These are phyloP conservation scores for Nemania diffusa DNA, from an alignment of 2,329 filamentous ascomycete genomes.

Conservation along the genomic window DNA sequence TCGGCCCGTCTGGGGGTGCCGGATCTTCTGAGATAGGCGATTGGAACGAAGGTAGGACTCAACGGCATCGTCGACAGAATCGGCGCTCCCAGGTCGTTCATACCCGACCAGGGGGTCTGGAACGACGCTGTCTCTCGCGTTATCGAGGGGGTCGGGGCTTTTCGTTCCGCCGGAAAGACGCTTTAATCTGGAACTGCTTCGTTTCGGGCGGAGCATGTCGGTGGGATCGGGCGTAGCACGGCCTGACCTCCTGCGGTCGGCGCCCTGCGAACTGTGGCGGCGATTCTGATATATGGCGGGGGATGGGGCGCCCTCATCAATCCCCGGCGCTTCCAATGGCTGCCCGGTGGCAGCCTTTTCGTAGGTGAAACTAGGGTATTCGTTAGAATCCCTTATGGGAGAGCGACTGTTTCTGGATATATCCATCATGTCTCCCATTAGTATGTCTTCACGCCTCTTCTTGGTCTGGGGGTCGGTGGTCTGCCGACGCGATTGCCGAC, in stretches of 20 bases:
- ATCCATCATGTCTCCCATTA: constrained; percentile 47
- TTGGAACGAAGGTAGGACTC: constrained; percentile 85
- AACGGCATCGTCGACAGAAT: constrained; percentile 90
- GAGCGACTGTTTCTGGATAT: constrained; percentile 39
- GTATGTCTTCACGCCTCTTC: constrained; percentile 45
- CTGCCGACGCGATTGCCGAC: constrained; percentile 42
- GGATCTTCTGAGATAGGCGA: constrained; percentile 86
- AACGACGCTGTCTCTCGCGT: constrained; percentile 45
- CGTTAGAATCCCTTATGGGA: constrained; percentile 39
- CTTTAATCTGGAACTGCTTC: constrained; percentile 68
- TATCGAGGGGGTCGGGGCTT: constrained; percentile 49
- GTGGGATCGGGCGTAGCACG: constrained; percentile 60
- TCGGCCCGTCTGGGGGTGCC: constrained; percentile 85
- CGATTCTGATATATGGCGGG: constrained; percentile 73
- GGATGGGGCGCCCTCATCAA: constrained; percentile 75
- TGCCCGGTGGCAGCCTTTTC: constrained; percentile 41
- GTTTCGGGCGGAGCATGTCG: constrained; percentile 60
- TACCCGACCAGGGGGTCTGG: constrained; percentile 64
- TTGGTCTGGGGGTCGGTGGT: constrained; percentile 40
- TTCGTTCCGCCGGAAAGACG: constrained; percentile 62
- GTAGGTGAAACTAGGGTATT: constrained; percentile 38
- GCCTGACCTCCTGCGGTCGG: constrained; percentile 58
- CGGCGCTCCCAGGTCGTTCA: constrained; percentile 79
- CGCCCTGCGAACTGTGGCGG: constrained; percentile 61
- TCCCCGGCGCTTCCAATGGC: constrained; percentile 45